Evolutionary conservation across 1,139 yeast genomes (phyloP).

Genomic region (Geotrichum carabidarum): DNA sequence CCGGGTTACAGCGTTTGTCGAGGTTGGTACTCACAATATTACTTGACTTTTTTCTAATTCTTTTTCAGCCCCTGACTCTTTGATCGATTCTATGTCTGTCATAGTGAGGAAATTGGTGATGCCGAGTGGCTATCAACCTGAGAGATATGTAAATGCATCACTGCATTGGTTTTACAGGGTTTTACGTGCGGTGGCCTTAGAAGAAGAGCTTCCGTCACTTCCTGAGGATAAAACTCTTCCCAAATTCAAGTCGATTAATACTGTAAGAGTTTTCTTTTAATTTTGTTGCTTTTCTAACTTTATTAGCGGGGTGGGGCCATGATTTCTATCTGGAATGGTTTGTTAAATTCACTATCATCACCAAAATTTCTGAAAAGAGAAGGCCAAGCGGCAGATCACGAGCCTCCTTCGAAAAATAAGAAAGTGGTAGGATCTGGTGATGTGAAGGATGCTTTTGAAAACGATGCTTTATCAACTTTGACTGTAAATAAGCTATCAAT

Average conservation of each 20-base stretch:
- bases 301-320: slow-evolving; percentile 22
- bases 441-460: slow-evolving; percentile 16
- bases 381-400: slow-evolving; percentile 1
- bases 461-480: slow-evolving; percentile 9
- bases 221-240: slow-evolving; percentile 37
- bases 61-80: slow-evolving; percentile 30
- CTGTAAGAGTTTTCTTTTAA: slow-evolving; percentile 10
- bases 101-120: slow-evolving; percentile 43
- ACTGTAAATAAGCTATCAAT: slow-evolving; percentile 4
- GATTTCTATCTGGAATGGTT: slow-evolving; percentile 22
- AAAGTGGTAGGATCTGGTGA: slow-evolving; percentile 1
- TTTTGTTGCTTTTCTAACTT: neutral
- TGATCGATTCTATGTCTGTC: slow-evolving; percentile 39
- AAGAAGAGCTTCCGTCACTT: slow-evolving; percentile 46
- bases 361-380: slow-evolving; percentile 8
- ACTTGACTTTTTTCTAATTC: no score
- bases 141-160: slow-evolving; percentile 59
- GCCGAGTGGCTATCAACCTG: slow-evolving; percentile 51
- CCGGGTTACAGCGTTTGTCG: slow-evolving; percentile 24
- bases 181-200: slow-evolving; percentile 62
- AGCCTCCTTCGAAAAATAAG: slow-evolving; percentile 8
- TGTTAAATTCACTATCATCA: slow-evolving; percentile 8
- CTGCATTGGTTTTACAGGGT: slow-evolving; percentile 62
- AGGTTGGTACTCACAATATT: neutral
- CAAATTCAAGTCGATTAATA: slow-evolving; percentile 35